These are phyloP conservation scores for Trichoderma sp. DNA, from an alignment of 2,329 filamentous ascomycete species.

Conservation along the genomic window DNA sequence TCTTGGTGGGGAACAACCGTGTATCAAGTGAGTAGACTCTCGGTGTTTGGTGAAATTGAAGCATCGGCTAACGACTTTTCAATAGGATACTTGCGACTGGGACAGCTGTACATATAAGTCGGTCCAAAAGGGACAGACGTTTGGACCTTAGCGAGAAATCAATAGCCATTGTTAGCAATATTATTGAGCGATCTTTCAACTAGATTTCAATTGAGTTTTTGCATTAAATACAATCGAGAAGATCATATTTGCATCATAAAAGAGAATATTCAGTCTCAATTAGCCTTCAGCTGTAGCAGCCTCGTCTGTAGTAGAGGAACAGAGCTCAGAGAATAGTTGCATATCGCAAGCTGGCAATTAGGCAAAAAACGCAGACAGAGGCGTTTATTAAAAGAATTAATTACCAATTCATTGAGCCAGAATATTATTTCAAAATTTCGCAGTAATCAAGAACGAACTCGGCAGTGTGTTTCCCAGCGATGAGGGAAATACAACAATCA, in stretches of 20 bases:
- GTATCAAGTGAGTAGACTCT: not conserved
- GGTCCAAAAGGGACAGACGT: conserved; percentile 1
- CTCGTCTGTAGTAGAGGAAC: not conserved
- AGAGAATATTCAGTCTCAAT: too few relatives aligned
- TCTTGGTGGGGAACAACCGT: conserved; percentile 40
- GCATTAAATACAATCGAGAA: not conserved
- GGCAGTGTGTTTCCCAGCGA: not conserved
- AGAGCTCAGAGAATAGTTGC: not conserved
- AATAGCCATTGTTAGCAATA: not conserved
- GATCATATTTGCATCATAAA: not conserved
- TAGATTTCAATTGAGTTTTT: not conserved
- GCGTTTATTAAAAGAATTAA: not conserved
- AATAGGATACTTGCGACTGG: conserved; percentile 21
- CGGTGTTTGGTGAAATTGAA: not conserved
- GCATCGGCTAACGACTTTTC: not conserved
- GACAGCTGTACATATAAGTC: conserved; percentile 20
- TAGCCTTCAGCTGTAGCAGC: too few relatives aligned
- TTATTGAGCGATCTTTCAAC: too few relatives aligned
- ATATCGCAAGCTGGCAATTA: not conserved
- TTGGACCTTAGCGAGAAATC: not conserved
- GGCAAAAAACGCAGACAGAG: not conserved
- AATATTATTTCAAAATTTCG: not conserved
- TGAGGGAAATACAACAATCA: not conserved
- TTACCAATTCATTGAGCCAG: not conserved
- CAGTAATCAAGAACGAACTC: not conserved